Evolutionary conservation across 208 protist genomes (phyloP).

Genomic region (Trypanosoma theileri): DNA sequence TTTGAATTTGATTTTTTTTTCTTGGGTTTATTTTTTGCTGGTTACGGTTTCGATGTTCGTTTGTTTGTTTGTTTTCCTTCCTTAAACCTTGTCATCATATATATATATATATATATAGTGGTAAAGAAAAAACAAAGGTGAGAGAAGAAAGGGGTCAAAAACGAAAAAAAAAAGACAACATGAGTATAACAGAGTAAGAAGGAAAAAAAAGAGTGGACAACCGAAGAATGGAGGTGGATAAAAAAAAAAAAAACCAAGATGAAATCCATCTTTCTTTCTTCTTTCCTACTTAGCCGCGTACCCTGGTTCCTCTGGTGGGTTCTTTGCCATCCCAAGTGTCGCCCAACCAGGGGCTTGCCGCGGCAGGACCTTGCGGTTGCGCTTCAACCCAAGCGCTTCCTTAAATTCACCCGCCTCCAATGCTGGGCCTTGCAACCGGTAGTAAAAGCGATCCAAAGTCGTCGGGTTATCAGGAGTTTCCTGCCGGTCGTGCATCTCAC

Average conservation of each 20-base stretch:
- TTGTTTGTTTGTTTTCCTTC: not conserved
- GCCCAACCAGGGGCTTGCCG: constrained; percentile 65
- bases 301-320: constrained; percentile 23
- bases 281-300: constrained; percentile 42
- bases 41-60: not conserved
- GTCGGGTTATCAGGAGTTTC: constrained; percentile 82
- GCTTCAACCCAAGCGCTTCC: constrained; percentile 85
- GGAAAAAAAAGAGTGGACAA: constrained; percentile 20
- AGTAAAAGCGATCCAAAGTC: constrained; percentile 84
- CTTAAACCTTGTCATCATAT: too few species aligned
- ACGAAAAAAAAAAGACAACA: constrained; percentile 2
- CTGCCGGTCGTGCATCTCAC: constrained; percentile 85
- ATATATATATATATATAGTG: too few species aligned
- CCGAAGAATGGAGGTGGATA: not conserved
- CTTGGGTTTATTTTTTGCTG: not conserved
- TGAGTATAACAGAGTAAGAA: not conserved
- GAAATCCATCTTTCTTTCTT: too few species aligned
- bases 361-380: constrained; percentile 62
- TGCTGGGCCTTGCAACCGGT: constrained; percentile 70
- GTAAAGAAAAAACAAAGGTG: constrained; percentile 7
- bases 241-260: too few species aligned
- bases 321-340: constrained; percentile 56
- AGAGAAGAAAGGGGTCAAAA: constrained; percentile 19
- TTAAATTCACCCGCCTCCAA: constrained; percentile 86
- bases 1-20: not conserved